Evolutionary conservation across 2,329 filamentous ascomycete species (phyloP).

Genomic region (Aspergillus aculeatinus): DNA sequence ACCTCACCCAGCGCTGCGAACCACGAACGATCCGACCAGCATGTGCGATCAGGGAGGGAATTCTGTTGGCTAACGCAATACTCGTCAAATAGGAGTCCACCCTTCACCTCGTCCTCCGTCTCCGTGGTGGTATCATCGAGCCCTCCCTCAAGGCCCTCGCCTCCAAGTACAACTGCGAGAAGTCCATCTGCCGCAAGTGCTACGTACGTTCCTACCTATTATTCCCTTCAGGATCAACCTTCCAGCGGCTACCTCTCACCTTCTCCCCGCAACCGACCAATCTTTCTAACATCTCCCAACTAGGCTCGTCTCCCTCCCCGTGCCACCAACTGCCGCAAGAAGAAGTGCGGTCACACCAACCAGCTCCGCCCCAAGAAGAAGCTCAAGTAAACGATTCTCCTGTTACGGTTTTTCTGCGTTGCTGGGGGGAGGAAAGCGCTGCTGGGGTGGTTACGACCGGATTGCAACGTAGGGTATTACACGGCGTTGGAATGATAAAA

Average conservation of each 20-base stretch:
- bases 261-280: background rate
- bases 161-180: conserved; percentile 99
- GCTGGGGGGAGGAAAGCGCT: conserved; percentile 29
- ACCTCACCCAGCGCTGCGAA: background rate
- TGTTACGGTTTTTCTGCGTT: conserved; percentile 50
- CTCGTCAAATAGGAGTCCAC: conserved; percentile 75
- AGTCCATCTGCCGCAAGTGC: conserved; percentile 99
- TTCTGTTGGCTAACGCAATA: conserved; percentile 33
- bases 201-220: conserved; percentile 66
- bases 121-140: conserved; percentile 99
- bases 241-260: too few relatives aligned
- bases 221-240: background rate
- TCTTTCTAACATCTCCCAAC: background rate
- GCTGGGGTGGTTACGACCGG: conserved; percentile 29
- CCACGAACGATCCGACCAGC: background rate
- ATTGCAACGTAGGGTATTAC: conserved; percentile 36
- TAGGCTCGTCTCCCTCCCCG: conserved; percentile 85
- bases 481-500: conserved; percentile 43
- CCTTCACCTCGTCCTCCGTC: conserved; percentile 96
- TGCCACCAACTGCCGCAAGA: conserved; percentile 99
- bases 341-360: conserved; percentile 99
- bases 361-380: conserved; percentile 99
- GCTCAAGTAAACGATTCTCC: conserved; percentile 70
- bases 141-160: conserved; percentile 97
- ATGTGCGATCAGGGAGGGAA: background rate